Conservation (phyloP, 2,329 filamentous ascomycete species). For the Fusarium bactridioides region DNA sequence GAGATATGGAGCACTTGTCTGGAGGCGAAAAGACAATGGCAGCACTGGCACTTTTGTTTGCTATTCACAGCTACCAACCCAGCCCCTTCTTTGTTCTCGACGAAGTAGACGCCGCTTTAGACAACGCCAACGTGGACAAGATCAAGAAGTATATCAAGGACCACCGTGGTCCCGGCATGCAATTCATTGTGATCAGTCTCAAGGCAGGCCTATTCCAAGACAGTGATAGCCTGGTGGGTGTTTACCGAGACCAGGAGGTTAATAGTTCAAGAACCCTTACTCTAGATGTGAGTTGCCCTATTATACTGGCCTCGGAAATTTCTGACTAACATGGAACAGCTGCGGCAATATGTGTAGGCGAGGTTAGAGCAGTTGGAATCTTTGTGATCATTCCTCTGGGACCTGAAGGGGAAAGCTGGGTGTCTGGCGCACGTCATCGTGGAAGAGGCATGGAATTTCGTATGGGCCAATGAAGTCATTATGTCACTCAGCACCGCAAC, state of each 20-base stretch:
- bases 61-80: slow-evolving; percentile 95
- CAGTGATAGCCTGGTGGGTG: slow-evolving; percentile 92
- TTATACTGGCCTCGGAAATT: neutral
- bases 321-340: slow-evolving; percentile 33
- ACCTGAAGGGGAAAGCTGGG: neutral
- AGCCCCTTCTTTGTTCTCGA: slow-evolving; percentile 98
- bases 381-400: slow-evolving; percentile 2
- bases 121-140: slow-evolving; percentile 95
- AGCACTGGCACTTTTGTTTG: slow-evolving; percentile 93
- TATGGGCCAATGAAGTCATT: slow-evolving; percentile 12
- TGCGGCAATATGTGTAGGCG: slow-evolving; percentile 47
- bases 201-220: slow-evolving; percentile 97
- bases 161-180: slow-evolving; percentile 95
- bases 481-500: neutral
- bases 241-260: slow-evolving; percentile 92
- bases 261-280: slow-evolving; percentile 93
- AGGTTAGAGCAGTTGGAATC: neutral
- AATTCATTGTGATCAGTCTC: slow-evolving; percentile 97
- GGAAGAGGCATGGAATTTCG: slow-evolving; percentile 1
- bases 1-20: slow-evolving; percentile 98
- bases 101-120: slow-evolving; percentile 97
- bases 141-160: slow-evolving; percentile 96
- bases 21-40: slow-evolving; percentile 99
- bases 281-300: slow-evolving; percentile 79
- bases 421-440: slow-evolving; percentile 1